These are phyloP conservation scores for Eutrema japonicum DNA, from an alignment of 345 rosid species.

Conservation along the genomic window DNA sequence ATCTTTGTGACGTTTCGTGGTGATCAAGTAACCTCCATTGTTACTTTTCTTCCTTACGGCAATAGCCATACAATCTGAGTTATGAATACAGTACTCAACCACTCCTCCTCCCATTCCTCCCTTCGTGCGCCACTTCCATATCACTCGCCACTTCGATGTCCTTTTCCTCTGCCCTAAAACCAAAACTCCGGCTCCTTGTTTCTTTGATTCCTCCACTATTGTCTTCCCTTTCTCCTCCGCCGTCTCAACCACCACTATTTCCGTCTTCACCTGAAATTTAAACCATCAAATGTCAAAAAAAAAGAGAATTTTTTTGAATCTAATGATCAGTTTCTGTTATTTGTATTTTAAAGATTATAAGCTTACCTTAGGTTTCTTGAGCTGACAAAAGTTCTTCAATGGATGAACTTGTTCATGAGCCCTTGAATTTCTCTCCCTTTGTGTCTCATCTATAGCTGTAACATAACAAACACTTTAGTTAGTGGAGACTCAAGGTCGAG, in stretches of 20 bases:
- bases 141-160: conserved; percentile 75
- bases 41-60: conserved; percentile 91
- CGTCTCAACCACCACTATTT: conserved; percentile 70
- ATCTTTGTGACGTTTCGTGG: conserved; percentile 95
- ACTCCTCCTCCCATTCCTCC: conserved; percentile 47
- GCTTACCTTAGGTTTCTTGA: conserved; percentile 84
- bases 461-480: neutral
- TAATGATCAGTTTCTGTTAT: neutral
- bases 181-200: conserved; percentile 66
- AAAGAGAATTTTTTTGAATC: neutral
- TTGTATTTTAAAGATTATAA: too few species aligned
- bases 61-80: conserved; percentile 89
- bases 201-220: conserved; percentile 87
- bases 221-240: conserved; percentile 83
- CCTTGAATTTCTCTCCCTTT: conserved; percentile 59
- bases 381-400: conserved; percentile 68
- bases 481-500: neutral
- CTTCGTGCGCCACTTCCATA: conserved; percentile 72
- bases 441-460: conserved; percentile 50
- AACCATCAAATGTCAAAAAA: neutral
- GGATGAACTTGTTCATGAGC: conserved; percentile 63
- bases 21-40: conserved; percentile 94
- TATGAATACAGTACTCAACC: conserved; percentile 90
- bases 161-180: conserved; percentile 81
- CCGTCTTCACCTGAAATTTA: conserved; percentile 60